These are phyloP conservation scores for Brassica juncea DNA, from an alignment of 345 rosid genomes.

Conservation along the genomic window DNA sequence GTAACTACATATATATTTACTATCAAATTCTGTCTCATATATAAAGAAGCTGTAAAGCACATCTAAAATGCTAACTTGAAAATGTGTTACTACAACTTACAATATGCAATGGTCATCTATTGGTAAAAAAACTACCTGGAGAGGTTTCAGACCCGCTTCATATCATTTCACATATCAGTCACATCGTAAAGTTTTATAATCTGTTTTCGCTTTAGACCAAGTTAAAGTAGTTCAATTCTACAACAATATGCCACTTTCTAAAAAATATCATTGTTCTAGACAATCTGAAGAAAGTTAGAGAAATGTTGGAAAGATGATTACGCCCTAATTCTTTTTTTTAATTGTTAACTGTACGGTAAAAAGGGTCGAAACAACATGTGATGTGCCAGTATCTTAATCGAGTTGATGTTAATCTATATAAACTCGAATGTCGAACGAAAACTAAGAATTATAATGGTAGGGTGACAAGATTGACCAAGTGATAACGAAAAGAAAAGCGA, in stretches of 20 bases:
- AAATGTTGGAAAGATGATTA: background rate
- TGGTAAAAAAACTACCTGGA: background rate
- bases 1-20: background rate
- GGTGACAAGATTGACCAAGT: constrained; percentile 13
- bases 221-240: background rate
- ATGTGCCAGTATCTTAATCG: background rate
- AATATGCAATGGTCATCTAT: background rate
- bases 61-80: background rate
- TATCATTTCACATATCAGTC: background rate
- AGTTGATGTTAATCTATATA: background rate
- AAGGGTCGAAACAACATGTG: background rate
- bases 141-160: background rate
- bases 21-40: background rate
- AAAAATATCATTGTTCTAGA: background rate
- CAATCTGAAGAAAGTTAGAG: background rate
- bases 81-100: background rate
- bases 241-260: too few species aligned
- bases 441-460: background rate
- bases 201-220: background rate
- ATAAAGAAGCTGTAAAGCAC: background rate
- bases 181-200: background rate
- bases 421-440: background rate
- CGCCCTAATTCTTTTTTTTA: background rate
- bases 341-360: background rate
- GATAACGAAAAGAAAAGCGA: background rate